Evolutionary conservation across 768 basidiomycete species (phyloP).

Genomic region (Tricholoma hemisulphureum): DNA sequence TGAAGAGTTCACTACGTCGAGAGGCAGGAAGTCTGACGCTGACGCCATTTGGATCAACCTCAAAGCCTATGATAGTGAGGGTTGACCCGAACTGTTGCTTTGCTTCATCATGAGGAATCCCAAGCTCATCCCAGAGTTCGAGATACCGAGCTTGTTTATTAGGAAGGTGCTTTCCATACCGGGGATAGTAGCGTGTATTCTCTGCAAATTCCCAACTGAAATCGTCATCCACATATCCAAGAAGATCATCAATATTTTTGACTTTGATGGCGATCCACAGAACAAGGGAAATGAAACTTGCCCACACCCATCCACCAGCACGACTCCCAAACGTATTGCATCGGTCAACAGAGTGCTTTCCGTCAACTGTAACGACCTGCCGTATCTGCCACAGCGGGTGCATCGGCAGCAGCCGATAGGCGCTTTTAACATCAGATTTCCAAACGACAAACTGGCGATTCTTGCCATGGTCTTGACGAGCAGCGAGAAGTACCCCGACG

Average conservation of each 20-base stretch:
- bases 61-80: constrained; percentile 1
- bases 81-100: constrained; percentile 5
- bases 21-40: neutral
- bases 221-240: neutral
- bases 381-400: too few relatives aligned
- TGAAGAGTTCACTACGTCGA: neutral
- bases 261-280: neutral
- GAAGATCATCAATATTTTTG: neutral
- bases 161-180: neutral
- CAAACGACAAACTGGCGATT: constrained; percentile 22
- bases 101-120: constrained; percentile 5
- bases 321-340: neutral
- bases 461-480: constrained; percentile 5
- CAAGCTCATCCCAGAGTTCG: constrained; percentile 1
- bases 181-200: neutral
- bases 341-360: too few relatives aligned
- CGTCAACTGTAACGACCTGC: neutral
- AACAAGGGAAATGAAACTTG: neutral
- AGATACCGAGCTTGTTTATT: neutral
- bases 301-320: neutral
- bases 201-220: neutral
- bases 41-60: constrained; percentile 5
- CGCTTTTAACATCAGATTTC: constrained; percentile 18
- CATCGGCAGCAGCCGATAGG: too few relatives aligned
- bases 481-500: constrained; percentile 19